These are phyloP conservation scores for Aspergillus aculeatus DNA, from an alignment of 2,329 filamentous ascomycete genomes.

Conservation along the genomic window DNA sequence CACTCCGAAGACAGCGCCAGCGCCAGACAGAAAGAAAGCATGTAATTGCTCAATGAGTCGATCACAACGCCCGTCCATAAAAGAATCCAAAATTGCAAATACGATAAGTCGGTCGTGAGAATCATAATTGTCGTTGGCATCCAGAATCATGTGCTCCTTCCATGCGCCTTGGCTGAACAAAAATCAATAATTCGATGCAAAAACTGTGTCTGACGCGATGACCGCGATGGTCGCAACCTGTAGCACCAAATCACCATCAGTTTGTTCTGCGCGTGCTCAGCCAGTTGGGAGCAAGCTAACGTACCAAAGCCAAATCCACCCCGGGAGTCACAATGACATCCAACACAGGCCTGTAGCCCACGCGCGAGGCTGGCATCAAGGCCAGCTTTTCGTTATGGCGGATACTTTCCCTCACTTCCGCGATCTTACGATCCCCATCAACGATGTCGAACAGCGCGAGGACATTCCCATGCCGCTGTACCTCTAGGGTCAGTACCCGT, in stretches of 20 bases:
- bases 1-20: not conserved
- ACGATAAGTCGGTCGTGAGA: not conserved
- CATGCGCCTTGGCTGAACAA: not conserved
- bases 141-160: not conserved
- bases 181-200: conserved; percentile 17
- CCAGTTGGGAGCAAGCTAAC: not conserved
- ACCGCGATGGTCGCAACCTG: conserved; percentile 22
- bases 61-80: not conserved
- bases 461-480: conserved; percentile 18
- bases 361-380: conserved; percentile 17
- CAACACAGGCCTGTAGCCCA: conserved; percentile 24
- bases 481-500: conserved; percentile 18
- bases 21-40: not conserved
- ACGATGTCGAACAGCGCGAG: conserved; percentile 21
- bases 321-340: conserved; percentile 25
- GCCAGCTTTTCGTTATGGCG: conserved; percentile 18
- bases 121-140: not conserved
- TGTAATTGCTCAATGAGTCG: not conserved
- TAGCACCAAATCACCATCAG: not conserved
- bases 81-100: not conserved
- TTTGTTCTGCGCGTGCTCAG: not conserved
- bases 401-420: conserved; percentile 20
- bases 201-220: conserved; percentile 22
- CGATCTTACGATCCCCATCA: conserved; percentile 23
- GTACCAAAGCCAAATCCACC: conserved; percentile 27